Evolutionary conservation across 2,329 filamentous ascomycete species (phyloP), one percentile per base, ranked within the genome.

Genomic region (Colletotrichum godetiae): DNA sequence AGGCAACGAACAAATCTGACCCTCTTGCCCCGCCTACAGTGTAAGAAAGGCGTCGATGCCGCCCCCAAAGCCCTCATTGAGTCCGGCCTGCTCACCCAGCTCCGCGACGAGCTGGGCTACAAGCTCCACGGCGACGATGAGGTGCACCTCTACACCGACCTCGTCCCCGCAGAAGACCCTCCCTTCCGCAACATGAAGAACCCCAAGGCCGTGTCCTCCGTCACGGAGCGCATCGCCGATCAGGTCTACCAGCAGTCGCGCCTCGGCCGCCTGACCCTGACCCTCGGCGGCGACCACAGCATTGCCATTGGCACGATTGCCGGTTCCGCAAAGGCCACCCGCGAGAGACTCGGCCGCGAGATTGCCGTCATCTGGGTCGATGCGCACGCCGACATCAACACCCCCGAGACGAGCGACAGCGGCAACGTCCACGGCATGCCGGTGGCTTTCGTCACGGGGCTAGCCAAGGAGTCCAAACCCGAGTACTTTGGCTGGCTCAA

Each of bases 401-500:
- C 94, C 1, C 97, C 96, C 66, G 95, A 98, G 89, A 93, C 91
- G 60, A 96, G 93, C 76, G 93, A 89, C 55, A 97, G 93, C 77
- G 97, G 97, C 42, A 98, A 98, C 84, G 93, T 99, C 75, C 97
- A 99, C 85, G 97, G 97, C 78, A 99, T 99, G 97, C 97, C 97
- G 2, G 94, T 98, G 49, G 91, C 94, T 4, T 99, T 98, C 84
- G 83, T 98, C 77, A 95, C 95, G 0, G 95, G 97, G 0, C 86
- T 99, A 70, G 94, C 95, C 58, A 91, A 86, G 77, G 94, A 95
- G 78, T 90, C 94, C 60, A 87, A 90, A 68, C 89, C 92, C 74
- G 93, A 97, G 79, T 90, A 93, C 72, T 98, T 99, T 84, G 95
- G 95, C 71, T 99, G 97, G 97, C 82, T 99, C 76, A 85, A 91